Evolutionary conservation across 225 moss, liverwort and hornwort genomes (phyloP).

Genomic region (Takakia lepidozioides): DNA sequence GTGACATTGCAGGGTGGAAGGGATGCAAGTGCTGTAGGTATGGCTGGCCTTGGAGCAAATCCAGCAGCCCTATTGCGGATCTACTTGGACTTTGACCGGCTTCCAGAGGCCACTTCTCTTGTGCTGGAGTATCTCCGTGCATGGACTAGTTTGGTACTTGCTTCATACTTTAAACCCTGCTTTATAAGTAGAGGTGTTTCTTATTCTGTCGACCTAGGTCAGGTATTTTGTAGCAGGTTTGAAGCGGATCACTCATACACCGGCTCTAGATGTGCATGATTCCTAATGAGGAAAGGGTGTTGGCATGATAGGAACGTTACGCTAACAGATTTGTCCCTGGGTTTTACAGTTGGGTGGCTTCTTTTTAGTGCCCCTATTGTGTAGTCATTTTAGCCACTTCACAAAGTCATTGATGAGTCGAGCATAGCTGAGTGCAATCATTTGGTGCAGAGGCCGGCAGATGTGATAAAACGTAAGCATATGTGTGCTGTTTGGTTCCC

Average conservation of each 20-base stretch:
- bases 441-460: constrained; percentile 62
- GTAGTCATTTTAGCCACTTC: not conserved
- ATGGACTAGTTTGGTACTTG: constrained; percentile 48
- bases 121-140: constrained; percentile 78
- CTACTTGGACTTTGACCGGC: constrained; percentile 76
- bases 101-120: constrained; percentile 85
- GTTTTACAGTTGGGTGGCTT: no score
- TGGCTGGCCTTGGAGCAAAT: constrained; percentile 64
- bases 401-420: not conserved
- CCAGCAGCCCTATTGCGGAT: constrained; percentile 84
- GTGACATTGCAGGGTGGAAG: constrained; percentile 47
- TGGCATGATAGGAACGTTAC: no score
- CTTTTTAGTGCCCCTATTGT: not conserved
- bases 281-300: no score
- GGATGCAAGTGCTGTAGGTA: constrained; percentile 60
- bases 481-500: constrained; percentile 96
- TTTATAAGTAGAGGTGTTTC: no score
- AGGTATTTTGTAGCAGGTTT: no score
- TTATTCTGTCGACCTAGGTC: no score
- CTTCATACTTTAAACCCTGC: no score
- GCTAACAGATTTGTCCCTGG: no score
- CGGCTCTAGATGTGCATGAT: no score
- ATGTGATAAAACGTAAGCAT: constrained; percentile 88
- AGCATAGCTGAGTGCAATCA: not conserved
- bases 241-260: no score